phyloP scores from a whole-genome alignment of 192 early-diverging fungal genomes.

The Entomortierella lignicola region DNA sequence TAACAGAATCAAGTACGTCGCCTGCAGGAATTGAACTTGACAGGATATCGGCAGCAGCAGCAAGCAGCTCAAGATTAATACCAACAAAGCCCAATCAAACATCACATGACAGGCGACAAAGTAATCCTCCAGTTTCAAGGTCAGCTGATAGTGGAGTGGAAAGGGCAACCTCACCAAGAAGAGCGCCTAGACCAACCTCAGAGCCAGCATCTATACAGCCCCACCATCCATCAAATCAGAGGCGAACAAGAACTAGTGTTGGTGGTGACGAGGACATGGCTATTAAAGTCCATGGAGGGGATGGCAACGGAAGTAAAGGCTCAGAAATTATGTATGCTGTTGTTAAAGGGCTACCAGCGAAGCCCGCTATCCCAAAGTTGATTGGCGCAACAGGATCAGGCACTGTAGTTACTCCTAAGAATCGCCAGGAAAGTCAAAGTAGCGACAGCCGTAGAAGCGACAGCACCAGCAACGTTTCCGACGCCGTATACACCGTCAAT shows the following conservation, averaged over 20 bases:
- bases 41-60: conserved; percentile 4
- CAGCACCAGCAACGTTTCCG: not conserved
- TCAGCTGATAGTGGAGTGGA: not conserved
- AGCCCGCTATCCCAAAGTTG: conserved; percentile 34
- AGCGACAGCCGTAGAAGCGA: not conserved
- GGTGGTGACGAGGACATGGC: not conserved
- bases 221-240: not conserved
- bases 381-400: conserved; percentile 48
- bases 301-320: conserved; percentile 11
- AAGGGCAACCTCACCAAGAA: not conserved
- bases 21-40: conserved; percentile 10
- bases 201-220: not conserved
- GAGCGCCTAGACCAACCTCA: not conserved
- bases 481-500: not conserved
- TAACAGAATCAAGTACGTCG: conserved; percentile 1
- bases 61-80: not conserved
- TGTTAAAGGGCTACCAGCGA: conserved; percentile 35
- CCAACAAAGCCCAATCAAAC: no score
- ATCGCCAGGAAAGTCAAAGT: not conserved
- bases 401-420: conserved; percentile 16
- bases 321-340: conserved; percentile 49
- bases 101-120: no score
- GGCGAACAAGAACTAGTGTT: conserved; percentile 4
- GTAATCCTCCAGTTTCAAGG: no score
- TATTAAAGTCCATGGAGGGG: not conserved